Evolutionary conservation across 768 basidiomycete species (phyloP), one percentile per base, ranked within the genome.

Genomic region (Nidula microcarpa): DNA sequence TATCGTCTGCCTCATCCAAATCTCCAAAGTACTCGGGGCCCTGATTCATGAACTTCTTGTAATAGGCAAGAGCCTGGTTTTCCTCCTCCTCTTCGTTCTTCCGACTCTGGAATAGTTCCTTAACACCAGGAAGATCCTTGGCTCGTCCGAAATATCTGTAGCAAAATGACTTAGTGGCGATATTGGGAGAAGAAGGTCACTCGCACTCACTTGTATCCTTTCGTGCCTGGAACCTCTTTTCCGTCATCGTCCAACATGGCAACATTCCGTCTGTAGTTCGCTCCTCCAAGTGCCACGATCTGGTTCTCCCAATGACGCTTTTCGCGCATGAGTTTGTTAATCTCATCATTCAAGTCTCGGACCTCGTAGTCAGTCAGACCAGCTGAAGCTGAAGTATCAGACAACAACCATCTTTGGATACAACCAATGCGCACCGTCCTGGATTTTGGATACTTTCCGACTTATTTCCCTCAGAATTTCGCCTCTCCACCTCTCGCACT

Each of bases 271-370:
- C 92, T 79, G 67, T 98, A 98, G 65, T 98, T 99, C 17, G 95
- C 96, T 57, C 96, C 96, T 45, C 95, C 95, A 1, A 98, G 75
- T 5, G 87, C 86, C n/a, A 98, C 88, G 49, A 98, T 97, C 67
- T 97, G 95, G 60, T 94, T 95, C 74, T 98, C 96, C 92, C 94
- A 98, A 69, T 98, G 95, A 43, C 89, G 72, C 68, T 98, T 98
- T 72, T 99, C 96, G 34, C 96, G 81, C 79, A 99, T 74, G 11
- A 97, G 74, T 64, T 87, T 91, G 77, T 98, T 99, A 58, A 99
- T 99, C 63, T 98, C 94, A 67, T 98, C 95, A 65, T 99, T 99
- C 43, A 98, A 63, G 66, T 98, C 96, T 32, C 96, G 86, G 46
- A 95, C 85, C 73, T 98, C 94, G 65, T 98, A 98, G 74, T 98